Base-by-base conservation (phyloP, 345 rosid genomes). In the Murraya koenigii region DNA sequence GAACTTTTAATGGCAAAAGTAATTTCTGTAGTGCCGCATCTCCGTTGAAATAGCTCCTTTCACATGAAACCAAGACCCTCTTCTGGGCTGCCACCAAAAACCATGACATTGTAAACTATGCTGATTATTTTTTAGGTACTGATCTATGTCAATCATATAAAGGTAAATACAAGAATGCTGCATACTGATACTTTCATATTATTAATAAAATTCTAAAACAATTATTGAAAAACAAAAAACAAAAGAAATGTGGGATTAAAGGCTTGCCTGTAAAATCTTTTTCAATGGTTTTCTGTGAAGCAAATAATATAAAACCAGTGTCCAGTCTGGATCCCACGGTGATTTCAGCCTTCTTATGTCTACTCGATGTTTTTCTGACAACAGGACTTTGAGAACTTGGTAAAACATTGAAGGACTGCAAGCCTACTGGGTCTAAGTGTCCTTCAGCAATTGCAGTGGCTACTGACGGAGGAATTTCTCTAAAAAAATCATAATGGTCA, bases 361-460 rank as follows among this genome's bases (percentile, higher is more conserved):
- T 82, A 41, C 22, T 52, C 56, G 79, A 73, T 52, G 77, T 73
- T 64, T 75, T 78, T 22, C 65, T 56, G 66, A 72, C 69, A 32
- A 30, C 55, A 56, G 75, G 76, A 6, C 61, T 72, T 55, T 68
- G 54, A 20, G 88, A 78, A 65, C 72, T 81, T 38, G 84, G 77
- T 15, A 69, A 72, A 77, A 41, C 79, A 81, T 85, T 83, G 71
- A 91, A 93, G 70, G 97, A 94, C 82, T 88, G 86, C 98, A 91
- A 88, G 79, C 71, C 86, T 62, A 56, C 68, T 4, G 97, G 97
- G 80, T 95, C 89, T 77, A 93, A 79, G 63, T 76, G 83, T 71
- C 98, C 97, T 79, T 90, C 86, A 11, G 95, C 98, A 79, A 95
- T 85, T 63, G 95, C 97, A 80, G 82, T 62, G 44, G 91, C 95